Base-by-base conservation (phyloP, 1,284 basidiomycete genomes). In the Ustilago crameri region DNA sequence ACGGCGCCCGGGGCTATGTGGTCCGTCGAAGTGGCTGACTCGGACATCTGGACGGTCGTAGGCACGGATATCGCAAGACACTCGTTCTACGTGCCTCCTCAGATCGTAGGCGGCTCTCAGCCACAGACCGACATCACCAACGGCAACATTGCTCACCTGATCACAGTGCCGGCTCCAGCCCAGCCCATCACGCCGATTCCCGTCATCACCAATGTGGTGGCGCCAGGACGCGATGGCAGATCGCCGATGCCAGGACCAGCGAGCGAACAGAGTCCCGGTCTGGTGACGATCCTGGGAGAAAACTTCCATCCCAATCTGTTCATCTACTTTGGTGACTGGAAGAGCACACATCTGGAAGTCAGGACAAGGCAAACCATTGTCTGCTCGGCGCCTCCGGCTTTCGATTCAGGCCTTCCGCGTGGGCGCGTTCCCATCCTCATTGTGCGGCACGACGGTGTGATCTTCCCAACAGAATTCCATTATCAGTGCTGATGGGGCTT, bases 31-130 rank as follows among this genome's bases (percentile, higher is more conserved):
- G 74, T 72, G 37, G 68, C 64, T 3, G 68, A 76, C 84, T 92
- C 91, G 38, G 92, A 92, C 81, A 90, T 94, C 37, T 95, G 93
- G 93, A 93, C 92, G 15, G 93, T 95, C 73, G 92, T 93, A 65
- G 92, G 93, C 72, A 93, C 91, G 55, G 84, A 85, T 38, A 72
- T 83, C 45, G 76, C 76, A 34, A 74, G 82, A 0, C 80, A 84
- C 49, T 82, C 84, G n/a, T 84, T 84, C 70, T 84, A 80, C 70
- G 57, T 84, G 8, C 84, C 84, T 20, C 79, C 80, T 2, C 63
- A 76, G 42, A 57, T 80, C 2, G 62, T 69, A 4, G 67, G 74
- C 27, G 80, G 74, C 8, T 48, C 59, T 17, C 45, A 46, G 23
- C 61, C 66, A 14, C 58, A 63, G 51, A 46, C 55, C 44, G 48